Percentiles rank a stretch among this genome's conserved stretches.
phyloP scores from a whole-genome alignment of 139 green algal species.

The Closterium sp. region DNA sequence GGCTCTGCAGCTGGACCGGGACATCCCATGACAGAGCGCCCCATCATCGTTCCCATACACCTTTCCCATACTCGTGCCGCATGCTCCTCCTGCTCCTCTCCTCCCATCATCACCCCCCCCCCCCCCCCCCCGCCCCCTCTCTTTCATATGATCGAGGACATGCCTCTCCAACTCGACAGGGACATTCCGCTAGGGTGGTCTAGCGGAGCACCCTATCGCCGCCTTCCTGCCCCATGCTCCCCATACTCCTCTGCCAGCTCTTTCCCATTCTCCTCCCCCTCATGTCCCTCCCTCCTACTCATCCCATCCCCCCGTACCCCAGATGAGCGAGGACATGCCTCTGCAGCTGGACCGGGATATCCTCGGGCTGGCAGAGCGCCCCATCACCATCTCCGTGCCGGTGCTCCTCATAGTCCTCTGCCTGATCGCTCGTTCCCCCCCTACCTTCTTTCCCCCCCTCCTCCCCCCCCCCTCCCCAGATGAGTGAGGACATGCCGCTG shows the following conservation, averaged over 20 bases:
- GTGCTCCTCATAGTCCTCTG: slow-evolving; percentile 18
- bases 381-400: slow-evolving; percentile 41
- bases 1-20: too few relatives aligned
- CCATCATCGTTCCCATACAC: too few relatives aligned
- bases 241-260: too few relatives aligned
- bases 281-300: background rate
- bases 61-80: too few relatives aligned
- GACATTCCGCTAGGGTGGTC: slow-evolving; percentile 34
- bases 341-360: slow-evolving; percentile 66
- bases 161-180: slow-evolving; percentile 67
- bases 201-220: slow-evolving; percentile 34
- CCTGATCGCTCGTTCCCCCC: background rate
- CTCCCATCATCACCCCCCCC: background rate
- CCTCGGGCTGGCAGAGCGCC: slow-evolving; percentile 26
- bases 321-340: slow-evolving; percentile 71
- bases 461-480: slow-evolving; percentile 35
- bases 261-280: slow-evolving; percentile 16
- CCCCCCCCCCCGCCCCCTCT: background rate
- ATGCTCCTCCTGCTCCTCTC: slow-evolving; percentile 16
- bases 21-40: too few relatives aligned
- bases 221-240: slow-evolving; percentile 29
- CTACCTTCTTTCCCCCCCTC: background rate
- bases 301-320: background rate
- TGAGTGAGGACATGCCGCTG: slow-evolving; percentile 67
- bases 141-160: slow-evolving; percentile 66